A percentile compares a stretch with the other conserved stretches of the same genome.
phyloP scores from a whole-genome alignment of 257 asterid genomes.

The Datura wrightii region DNA sequence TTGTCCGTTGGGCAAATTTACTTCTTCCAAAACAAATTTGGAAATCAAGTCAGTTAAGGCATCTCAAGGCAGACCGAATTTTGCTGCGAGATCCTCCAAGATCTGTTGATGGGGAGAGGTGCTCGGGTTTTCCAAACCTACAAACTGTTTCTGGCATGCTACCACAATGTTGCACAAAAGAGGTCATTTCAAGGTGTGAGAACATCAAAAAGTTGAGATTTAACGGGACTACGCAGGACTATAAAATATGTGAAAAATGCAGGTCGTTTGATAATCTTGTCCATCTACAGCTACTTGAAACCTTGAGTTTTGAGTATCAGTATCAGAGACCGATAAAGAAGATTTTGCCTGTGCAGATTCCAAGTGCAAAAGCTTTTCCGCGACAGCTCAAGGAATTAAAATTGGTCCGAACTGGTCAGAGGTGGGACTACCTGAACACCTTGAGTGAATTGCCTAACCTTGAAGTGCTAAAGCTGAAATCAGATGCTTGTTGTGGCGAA shows the following conservation, averaged over 20 bases:
- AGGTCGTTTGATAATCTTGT: too few relatives aligned
- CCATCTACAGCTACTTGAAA: slow-evolving; percentile 19
- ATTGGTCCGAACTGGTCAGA: not conserved
- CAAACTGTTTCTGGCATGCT: too few relatives aligned
- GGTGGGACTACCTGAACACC: not conserved
- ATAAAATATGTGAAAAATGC: too few relatives aligned
- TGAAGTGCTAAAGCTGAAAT: not conserved
- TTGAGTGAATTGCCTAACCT: not conserved
- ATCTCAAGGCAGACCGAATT: not conserved
- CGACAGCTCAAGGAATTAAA: slow-evolving; percentile 21
- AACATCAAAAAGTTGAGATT: too few relatives aligned
- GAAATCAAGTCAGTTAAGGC: not conserved
- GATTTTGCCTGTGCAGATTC: not conserved
- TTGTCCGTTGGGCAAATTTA: too few relatives aligned
- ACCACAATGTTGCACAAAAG: too few relatives aligned
- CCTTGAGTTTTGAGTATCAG: not conserved
- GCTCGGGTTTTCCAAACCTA: not conserved
- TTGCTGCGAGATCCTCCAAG: not conserved
- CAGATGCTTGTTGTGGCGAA: not conserved
- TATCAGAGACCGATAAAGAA: too few relatives aligned
- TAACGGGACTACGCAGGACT: too few relatives aligned
- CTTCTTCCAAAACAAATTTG: not conserved
- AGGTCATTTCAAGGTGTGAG: too few relatives aligned
- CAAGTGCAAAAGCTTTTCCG: slow-evolving; percentile 35
- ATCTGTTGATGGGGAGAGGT: not conserved